A percentile compares a stretch with the other conserved stretches of the same genome.
phyloP scores from a whole-genome alignment of 1,284 basidiomycete genomes.

The Veloporphyrellus conicus region DNA sequence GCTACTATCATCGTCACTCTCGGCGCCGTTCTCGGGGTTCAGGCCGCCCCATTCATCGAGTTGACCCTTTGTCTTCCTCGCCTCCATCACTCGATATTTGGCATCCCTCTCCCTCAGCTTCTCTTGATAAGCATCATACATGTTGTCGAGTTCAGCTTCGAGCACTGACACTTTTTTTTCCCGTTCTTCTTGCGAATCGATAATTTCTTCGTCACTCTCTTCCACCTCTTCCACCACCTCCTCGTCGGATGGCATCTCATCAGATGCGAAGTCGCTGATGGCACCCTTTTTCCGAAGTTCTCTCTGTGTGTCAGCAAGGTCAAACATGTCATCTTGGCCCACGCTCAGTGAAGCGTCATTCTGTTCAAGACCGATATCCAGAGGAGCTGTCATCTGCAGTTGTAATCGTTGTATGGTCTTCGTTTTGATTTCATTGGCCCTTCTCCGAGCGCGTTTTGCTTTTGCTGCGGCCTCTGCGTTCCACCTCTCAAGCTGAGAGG shows the following conservation, averaged over 20 bases:
- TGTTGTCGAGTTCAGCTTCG: conserved; percentile 81
- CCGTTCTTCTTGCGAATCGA: conserved; percentile 69
- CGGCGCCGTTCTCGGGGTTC: conserved; percentile 46
- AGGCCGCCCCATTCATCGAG: conserved; percentile 80
- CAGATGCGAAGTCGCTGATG: conserved; percentile 45
- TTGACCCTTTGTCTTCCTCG: conserved; percentile 70
- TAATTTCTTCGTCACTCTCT: conserved; percentile 47
- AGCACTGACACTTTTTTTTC: conserved; percentile 62
- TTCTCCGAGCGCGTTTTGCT: conserved; percentile 78
- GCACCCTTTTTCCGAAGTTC: conserved; percentile 44
- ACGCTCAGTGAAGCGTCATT: conserved; percentile 63
- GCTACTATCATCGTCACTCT: conserved; percentile 43
- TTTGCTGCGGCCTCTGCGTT: conserved; percentile 75
- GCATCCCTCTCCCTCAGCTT: conserved; percentile 81
- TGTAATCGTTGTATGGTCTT: conserved; percentile 94
- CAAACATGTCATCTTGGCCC: conserved; percentile 83
- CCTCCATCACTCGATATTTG: conserved; percentile 86
- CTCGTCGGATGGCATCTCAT: conserved; percentile 40
- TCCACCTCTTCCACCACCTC: conserved; percentile 41
- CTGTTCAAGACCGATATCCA: conserved; percentile 92
- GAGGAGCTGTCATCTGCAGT: conserved; percentile 93
- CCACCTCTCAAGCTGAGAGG: conserved; percentile 71
- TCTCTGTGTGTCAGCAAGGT: conserved; percentile 62
- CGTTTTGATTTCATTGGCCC: conserved; percentile 85
- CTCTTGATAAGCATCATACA: conserved; percentile 87